These are phyloP conservation scores for Saccharomycopsis sp. DNA, from an alignment of 805 yeast genomes.

Conservation along the genomic window DNA sequence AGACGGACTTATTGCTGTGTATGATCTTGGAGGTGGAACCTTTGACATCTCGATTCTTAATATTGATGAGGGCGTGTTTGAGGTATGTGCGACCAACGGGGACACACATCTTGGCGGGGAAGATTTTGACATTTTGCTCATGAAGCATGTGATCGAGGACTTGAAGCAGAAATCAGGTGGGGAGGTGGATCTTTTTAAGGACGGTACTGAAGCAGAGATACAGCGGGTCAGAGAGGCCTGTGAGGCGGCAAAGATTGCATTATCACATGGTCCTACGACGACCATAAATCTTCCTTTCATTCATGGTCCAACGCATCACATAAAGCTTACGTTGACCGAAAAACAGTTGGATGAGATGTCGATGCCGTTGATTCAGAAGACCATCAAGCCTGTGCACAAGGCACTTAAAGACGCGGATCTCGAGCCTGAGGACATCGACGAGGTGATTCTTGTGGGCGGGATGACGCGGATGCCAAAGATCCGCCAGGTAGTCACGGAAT, in stretches of 20 bases:
- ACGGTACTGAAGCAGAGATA: slow-evolving; percentile 41
- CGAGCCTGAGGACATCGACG: slow-evolving; percentile 59
- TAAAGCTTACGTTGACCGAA: slow-evolving; percentile 53
- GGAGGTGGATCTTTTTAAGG: slow-evolving; percentile 44
- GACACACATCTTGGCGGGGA: slow-evolving; percentile 84
- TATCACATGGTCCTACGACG: slow-evolving; percentile 58
- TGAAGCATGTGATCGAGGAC: slow-evolving; percentile 48
- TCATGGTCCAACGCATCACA: slow-evolving; percentile 47
- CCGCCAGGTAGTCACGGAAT: slow-evolving; percentile 49
- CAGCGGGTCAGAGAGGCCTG: slow-evolving; percentile 78
- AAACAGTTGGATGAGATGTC: slow-evolving; percentile 63
- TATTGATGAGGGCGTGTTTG: slow-evolving; percentile 75
- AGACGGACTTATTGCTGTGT: slow-evolving; percentile 40
- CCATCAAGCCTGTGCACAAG: slow-evolving; percentile 66
- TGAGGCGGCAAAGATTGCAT: slow-evolving; percentile 68
- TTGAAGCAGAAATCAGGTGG: slow-evolving; percentile 48
- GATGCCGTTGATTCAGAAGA: slow-evolving; percentile 56
- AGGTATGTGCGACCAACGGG: slow-evolving; percentile 78
- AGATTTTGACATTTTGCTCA: slow-evolving; percentile 67
- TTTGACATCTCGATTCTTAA: slow-evolving; percentile 75
- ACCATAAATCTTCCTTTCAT: slow-evolving; percentile 67
- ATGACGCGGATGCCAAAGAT: slow-evolving; percentile 89
- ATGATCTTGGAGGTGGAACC: slow-evolving; percentile 83
- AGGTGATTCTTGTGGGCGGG: slow-evolving; percentile 77
- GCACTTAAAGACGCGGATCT: slow-evolving; percentile 72